Evolutionary conservation across 768 basidiomycete genomes (phyloP), one percentile per base, ranked within the genome.

Genomic region (Auricularia auricula-judae): DNA sequence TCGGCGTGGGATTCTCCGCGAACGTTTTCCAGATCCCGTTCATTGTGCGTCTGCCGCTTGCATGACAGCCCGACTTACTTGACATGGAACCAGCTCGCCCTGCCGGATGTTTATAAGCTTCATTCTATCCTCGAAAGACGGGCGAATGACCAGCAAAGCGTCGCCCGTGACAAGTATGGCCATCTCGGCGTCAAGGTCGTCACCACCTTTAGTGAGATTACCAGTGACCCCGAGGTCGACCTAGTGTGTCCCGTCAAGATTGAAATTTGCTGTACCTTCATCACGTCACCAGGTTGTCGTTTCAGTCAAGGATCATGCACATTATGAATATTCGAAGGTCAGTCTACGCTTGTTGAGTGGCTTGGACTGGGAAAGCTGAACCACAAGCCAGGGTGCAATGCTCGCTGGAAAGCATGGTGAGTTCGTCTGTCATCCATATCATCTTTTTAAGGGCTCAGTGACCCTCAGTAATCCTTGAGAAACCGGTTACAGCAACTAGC

Each of bases 1-100:
- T 91, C 3, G 90, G 89, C 21, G 85, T 88, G 42, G 91, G 91
- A 47, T 83, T 92, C 66, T 81, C 86, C 21, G 87, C 87, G 42
- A 76, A 87, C 47, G 88, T 87, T 2, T 51, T 51, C 47, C 47
- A 51, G 16, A 51, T 51, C 21, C 47, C 47, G 18, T 51, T 77
- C 64, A 69, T 71, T 42, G 75, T 78, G 60, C 66, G 70, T 67
- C 67, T 67, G 34, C n/a, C 1, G 39, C 1, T 29, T 39, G 23
- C 42, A 2, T 59, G 5, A 14, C 18, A 10, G 2, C 62, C 12
- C 2, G 21, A 4, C 18, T 42, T 4, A 4, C 7, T 23, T 21
- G 34, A 21, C 29, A 34, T 18, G 5, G 4, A 18, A 8, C 11
- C 21, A 51, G 47, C 81, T 87, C 64, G 84, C 88, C 2, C 78